Evolutionary conservation across 192 early-diverging fungal genomes (phyloP), one percentile per base, ranked within the genome.

Genomic region (Chytriomyces hyalinus): DNA sequence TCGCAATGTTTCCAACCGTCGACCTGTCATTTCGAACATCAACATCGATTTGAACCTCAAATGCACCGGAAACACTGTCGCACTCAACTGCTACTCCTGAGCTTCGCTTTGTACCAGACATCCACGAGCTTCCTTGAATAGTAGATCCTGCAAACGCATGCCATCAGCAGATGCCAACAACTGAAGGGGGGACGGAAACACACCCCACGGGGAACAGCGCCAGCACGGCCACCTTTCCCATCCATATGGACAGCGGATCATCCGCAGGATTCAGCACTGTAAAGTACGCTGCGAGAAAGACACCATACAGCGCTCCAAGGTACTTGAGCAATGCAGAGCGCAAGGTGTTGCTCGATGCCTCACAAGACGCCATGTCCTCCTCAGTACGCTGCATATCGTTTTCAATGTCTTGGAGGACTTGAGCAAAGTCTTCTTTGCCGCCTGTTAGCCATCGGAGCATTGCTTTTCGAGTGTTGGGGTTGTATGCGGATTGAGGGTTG

Each of bases 21-120:
- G 13, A 20, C 20, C 53, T 57, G 53, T 57, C 20, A 20, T n/a
- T 57, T 57, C 15, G 20, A 13, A 57, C 15, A n/a, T 57, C 53
- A 57, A 20, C 53, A 57, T n/a, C 53, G 15, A 20, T n/a, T 57
- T 57, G 53, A 57, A n/a, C 20, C 15, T 13, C 15, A 57, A 20
- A 4, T 20, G 20, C 15, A 13, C 3, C 1, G 53, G 53, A 57
- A 26, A 57, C 20, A 36, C 36, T 36, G 36, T 4, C 36, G 53
- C 53, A 57, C 53, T 13, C 53, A 57, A 94, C 90, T 6, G 91
- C 92, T 9, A 90, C 93, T 67, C 79, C 85, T 8, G 89, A 89
- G 13, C 94, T 82, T 20, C 91, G 87, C 79, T 94, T 93, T 45
- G 91, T 94, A 26, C 94, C 94, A 45, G 93, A 94, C 46, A 95